A percentile compares a stretch with the other conserved stretches of the same genome.
Conservation (phyloP, 352 stramenopile genomes). For the Phytophthora cactorum region DNA sequence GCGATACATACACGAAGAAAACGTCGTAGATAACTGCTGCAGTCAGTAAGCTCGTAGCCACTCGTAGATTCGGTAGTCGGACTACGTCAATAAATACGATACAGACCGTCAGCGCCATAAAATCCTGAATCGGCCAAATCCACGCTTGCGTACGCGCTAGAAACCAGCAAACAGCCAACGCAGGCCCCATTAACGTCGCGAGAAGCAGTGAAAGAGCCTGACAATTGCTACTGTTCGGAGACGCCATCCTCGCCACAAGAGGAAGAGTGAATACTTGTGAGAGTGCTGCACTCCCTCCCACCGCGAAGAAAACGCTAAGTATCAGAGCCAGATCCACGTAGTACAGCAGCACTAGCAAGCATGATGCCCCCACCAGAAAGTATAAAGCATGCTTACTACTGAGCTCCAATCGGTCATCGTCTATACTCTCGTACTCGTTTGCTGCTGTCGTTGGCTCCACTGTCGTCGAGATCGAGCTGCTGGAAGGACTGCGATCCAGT, state of each 20-base stretch:
- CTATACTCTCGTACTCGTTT: slow-evolving; percentile 41
- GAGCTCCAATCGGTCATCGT: slow-evolving; percentile 51
- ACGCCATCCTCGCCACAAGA: slow-evolving; percentile 30
- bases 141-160: slow-evolving; percentile 62
- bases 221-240: slow-evolving; percentile 16
- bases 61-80: slow-evolving; percentile 74
- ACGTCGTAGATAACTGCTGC: slow-evolving; percentile 94
- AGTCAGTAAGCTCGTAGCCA: slow-evolving; percentile 83
- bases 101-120: slow-evolving; percentile 90
- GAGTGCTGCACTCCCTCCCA: slow-evolving; percentile 54
- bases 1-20: slow-evolving; percentile 95
- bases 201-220: slow-evolving; percentile 28
- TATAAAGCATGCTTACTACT: slow-evolving; percentile 55
- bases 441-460: slow-evolving; percentile 15
- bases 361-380: slow-evolving; percentile 65
- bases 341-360: slow-evolving; percentile 66
- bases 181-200: slow-evolving; percentile 23
- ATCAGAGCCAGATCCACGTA: slow-evolving; percentile 65
- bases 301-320: slow-evolving; percentile 63
- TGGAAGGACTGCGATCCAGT: slow-evolving; percentile 21
- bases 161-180: slow-evolving; percentile 56
- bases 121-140: slow-evolving; percentile 89
- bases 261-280: slow-evolving; percentile 54
- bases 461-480: slow-evolving; percentile 21
- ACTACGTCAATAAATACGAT: slow-evolving; percentile 90